Conservation (phyloP, 2,329 filamentous ascomycete species). For the Trichoderma koningiopsis region DNA sequence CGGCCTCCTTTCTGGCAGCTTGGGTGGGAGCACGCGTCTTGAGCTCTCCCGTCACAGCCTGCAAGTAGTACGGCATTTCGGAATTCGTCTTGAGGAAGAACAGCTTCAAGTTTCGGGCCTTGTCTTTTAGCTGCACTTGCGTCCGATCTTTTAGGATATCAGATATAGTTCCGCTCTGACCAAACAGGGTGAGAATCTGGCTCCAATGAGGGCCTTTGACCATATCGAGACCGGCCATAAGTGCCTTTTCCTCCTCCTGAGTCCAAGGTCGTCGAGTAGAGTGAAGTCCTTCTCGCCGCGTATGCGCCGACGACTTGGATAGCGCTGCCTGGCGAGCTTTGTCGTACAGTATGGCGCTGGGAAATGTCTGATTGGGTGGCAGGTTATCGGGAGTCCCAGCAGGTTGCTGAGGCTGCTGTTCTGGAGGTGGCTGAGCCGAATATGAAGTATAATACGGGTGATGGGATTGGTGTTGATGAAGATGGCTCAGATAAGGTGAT, state of each 20-base stretch:
- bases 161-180: slow-evolving; percentile 74
- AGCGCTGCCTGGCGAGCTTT: slow-evolving; percentile 61
- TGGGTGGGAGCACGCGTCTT: slow-evolving; percentile 80
- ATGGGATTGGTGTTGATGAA: slow-evolving; percentile 44
- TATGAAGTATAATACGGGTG: slow-evolving; percentile 41
- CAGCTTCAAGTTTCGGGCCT: slow-evolving; percentile 84
- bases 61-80: slow-evolving; percentile 85
- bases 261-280: slow-evolving; percentile 80
- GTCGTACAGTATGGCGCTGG: slow-evolving; percentile 59
- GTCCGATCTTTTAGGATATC: slow-evolving; percentile 86
- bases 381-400: slow-evolving; percentile 43
- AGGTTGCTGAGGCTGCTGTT: slow-evolving; percentile 36
- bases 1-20: slow-evolving; percentile 68
- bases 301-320: slow-evolving; percentile 57
- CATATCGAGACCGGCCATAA: slow-evolving; percentile 85
- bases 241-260: slow-evolving; percentile 83
- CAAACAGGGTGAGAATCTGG: slow-evolving; percentile 84
- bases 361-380: slow-evolving; percentile 59
- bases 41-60: slow-evolving; percentile 85
- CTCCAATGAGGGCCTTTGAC: slow-evolving; percentile 94
- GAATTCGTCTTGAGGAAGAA: slow-evolving; percentile 92
- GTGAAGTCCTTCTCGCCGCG: slow-evolving; percentile 58
- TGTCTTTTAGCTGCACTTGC: slow-evolving; percentile 91
- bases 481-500: slow-evolving; percentile 41
- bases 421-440: slow-evolving; percentile 40